Conservation (phyloP, 495 filamentous ascomycete genomes). For the Xylaria flabelliformis region DNA sequence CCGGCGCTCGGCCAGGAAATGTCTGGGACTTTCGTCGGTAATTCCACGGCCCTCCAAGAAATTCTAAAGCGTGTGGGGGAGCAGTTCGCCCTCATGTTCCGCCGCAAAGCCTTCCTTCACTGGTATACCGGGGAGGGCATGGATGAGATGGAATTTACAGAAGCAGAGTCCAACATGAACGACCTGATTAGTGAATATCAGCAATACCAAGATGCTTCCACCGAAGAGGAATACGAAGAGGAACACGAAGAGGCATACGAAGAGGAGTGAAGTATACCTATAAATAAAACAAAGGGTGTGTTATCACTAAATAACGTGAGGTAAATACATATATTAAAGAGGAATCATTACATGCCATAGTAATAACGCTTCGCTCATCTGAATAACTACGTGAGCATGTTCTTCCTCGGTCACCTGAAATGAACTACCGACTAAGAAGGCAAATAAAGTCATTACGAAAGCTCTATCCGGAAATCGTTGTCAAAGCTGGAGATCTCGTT, state of each 20-base stretch:
- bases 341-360: too few species aligned
- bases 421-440: too few species aligned
- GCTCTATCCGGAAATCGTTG: too few species aligned
- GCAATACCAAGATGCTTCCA: conserved; percentile 95
- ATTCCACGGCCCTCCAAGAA: conserved; percentile 98
- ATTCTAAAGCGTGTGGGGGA: conserved; percentile 99
- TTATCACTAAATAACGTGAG: too few species aligned
- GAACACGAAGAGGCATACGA: conserved; percentile 49
- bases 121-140: conserved; percentile 99
- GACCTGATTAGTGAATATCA: conserved; percentile 98
- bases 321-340: too few species aligned
- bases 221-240: conserved; percentile 52
- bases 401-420: too few species aligned
- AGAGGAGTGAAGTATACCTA: too few species aligned
- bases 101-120: conserved; percentile 99
- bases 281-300: too few species aligned
- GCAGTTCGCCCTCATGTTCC: conserved; percentile 98
- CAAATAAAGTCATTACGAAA: too few species aligned
- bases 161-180: conserved; percentile 99
- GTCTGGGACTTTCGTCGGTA: conserved; percentile 97
- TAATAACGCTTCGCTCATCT: too few species aligned
- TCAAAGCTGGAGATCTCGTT: too few species aligned
- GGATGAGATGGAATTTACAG: conserved; percentile 99
- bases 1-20: conserved; percentile 95
- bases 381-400: too few species aligned